Conservation (phyloP, 2,329 filamentous ascomycete genomes). For the Colletotrichum chlorophyti region DNA sequence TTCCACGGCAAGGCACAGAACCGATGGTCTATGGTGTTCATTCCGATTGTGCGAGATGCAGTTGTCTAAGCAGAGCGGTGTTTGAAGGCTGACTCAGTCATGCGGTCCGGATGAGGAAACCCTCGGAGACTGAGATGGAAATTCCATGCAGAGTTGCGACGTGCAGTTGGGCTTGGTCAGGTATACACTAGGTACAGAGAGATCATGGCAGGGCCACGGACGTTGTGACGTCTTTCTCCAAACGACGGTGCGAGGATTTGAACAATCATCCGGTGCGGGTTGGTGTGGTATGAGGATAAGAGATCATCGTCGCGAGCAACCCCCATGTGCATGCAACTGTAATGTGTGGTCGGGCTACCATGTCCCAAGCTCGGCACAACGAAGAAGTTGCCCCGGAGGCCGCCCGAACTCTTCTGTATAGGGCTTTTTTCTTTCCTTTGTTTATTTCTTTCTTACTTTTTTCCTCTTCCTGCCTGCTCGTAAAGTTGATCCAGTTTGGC, state of each 20-base stretch:
- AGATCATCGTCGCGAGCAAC: too few species aligned
- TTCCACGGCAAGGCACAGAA: not conserved
- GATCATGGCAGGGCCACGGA: too few species aligned
- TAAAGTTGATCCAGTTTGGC: too few species aligned
- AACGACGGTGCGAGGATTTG: too few species aligned
- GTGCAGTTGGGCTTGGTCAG: not conserved
- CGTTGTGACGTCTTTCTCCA: too few species aligned
- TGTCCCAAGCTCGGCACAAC: too few species aligned
- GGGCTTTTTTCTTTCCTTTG: not conserved
- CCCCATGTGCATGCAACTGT: too few species aligned
- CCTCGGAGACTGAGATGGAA: too few species aligned
- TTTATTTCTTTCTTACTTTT: not conserved
- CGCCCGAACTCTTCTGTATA: slow-evolving; percentile 17
- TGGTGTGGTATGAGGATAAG: not conserved
- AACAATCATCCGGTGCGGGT: not conserved
- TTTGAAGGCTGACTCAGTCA: slow-evolving; percentile 12
- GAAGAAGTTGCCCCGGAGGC: slow-evolving; percentile 13
- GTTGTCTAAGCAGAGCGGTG: not conserved
- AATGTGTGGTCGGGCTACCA: slow-evolving; percentile 2
- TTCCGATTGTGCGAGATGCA: too few species aligned
- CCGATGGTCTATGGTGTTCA: not conserved
- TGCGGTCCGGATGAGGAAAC: too few species aligned
- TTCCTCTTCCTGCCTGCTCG: too few species aligned
- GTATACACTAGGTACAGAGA: too few species aligned
- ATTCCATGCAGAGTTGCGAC: not conserved